These are phyloP conservation scores for Ophiostoma sp. DNA, from an alignment of 2,329 filamentous ascomycete species.

Conservation along the genomic window DNA sequence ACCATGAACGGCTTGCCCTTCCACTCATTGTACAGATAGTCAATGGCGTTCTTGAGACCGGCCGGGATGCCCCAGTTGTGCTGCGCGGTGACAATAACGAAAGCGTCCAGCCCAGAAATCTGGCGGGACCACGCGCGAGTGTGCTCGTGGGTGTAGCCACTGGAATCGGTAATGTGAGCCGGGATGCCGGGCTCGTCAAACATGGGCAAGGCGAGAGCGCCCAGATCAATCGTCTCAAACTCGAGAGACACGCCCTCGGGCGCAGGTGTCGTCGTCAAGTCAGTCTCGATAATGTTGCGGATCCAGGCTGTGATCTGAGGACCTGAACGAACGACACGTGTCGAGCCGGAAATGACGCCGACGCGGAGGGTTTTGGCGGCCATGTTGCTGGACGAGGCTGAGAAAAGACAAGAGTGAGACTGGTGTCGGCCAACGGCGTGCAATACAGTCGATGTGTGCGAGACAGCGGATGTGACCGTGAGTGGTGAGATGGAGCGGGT, in stretches of 20 bases:
- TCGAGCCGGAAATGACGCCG: constrained; percentile 35
- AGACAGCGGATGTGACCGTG: background rate
- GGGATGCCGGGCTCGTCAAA: constrained; percentile 41
- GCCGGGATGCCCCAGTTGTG: constrained; percentile 53
- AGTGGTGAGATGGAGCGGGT: background rate
- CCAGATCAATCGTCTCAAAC: constrained; percentile 37
- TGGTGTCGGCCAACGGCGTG: background rate
- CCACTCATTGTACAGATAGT: constrained; percentile 54
- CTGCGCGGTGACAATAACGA: constrained; percentile 39
- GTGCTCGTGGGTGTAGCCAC: constrained; percentile 39
- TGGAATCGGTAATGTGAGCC: constrained; percentile 34
- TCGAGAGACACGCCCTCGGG: constrained; percentile 5
- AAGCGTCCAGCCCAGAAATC: constrained; percentile 38
- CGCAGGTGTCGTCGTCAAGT: constrained; percentile 5
- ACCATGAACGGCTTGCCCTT: constrained; percentile 49
- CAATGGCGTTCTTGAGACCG: constrained; percentile 53
- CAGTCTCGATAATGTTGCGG: constrained; percentile 27
- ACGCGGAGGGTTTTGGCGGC: constrained; percentile 28
- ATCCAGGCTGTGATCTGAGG: constrained; percentile 33
- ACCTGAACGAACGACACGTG: constrained; percentile 33
- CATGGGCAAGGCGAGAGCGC: constrained; percentile 39
- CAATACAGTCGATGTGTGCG: background rate
- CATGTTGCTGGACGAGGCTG: background rate
- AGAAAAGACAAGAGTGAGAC: background rate
- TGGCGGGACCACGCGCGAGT: constrained; percentile 39